Base-by-base conservation (phyloP, 768 basidiomycete genomes). In the Chalciporus chontae region DNA sequence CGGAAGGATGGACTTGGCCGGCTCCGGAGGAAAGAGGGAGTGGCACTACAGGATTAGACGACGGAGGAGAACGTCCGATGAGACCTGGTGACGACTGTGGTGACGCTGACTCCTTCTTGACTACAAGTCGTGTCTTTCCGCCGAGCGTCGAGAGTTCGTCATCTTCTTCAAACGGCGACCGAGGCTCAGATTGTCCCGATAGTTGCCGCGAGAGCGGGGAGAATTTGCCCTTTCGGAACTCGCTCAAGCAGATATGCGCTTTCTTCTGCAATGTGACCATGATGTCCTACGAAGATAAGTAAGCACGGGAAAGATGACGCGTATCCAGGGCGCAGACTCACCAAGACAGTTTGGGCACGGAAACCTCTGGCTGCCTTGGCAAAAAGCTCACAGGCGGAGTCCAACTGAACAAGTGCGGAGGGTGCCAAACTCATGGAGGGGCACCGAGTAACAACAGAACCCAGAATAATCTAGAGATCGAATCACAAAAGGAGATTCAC, bases 381-480 rank as follows among this genome's bases (percentile, higher is more conserved):
- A 57, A 87, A 87, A 26, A 87, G 73, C 48, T 86, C 81, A 56
- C 84, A 87, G 6, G 85, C 85, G 0, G 86, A 86, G 61, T 87
- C 84, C 24, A 88, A 69, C 58, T 88, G 86, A 8, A 79, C 76
- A 8, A 88, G 75, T 4, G 85, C 86, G 19, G 85, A 87, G 15
- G 84, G 83, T 18, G 85, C 86, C 52, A 88, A 67, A 57, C 84
- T 85, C 80, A 87, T 85, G 15, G 86, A 87, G 10, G 86, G 85
- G 66, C 85, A 87, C 44, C 85, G 75, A 15, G 86, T 88, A 10
- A 87, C 85, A 31, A 88, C 85, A 18, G 85, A 84, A 31, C 85
- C 85, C 41, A 88, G 68, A 44, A 88, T 73, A 54, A 88, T 87
- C 83, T 62, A 42, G 37, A 24, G 34, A 50, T 53, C 43, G 23